Conservation (phyloP, 495 filamentous ascomycete genomes). For the Penicillium bialowiezense region DNA sequence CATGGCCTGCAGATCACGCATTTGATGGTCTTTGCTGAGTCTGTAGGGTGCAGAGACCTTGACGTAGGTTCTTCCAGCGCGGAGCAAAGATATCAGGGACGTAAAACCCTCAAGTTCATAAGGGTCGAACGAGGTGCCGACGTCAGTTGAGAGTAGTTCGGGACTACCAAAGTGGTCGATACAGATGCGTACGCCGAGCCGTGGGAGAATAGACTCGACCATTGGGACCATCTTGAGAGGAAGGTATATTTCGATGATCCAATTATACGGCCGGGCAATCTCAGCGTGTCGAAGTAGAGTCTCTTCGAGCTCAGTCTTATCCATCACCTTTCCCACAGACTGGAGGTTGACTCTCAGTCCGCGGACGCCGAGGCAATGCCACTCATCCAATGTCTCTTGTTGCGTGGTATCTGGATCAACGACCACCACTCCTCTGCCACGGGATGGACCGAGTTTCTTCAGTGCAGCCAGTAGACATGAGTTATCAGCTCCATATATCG, state of each 20-base stretch:
- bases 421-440: constrained; percentile 49
- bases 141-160: constrained; percentile 17
- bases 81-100: constrained; percentile 40
- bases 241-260: constrained; percentile 50
- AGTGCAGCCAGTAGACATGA: constrained; percentile 50
- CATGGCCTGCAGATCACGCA: constrained; percentile 39
- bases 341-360: constrained; percentile 52
- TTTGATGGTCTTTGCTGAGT: constrained; percentile 34
- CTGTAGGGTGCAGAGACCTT: constrained; percentile 53
- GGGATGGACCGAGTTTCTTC: constrained; percentile 32
- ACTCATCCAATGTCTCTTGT: constrained; percentile 33
- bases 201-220: constrained; percentile 40
- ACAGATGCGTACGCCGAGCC: constrained; percentile 43
- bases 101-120: constrained; percentile 42
- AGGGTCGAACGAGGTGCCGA: constrained; percentile 25
- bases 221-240: constrained; percentile 39
- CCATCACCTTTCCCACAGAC: constrained; percentile 39
- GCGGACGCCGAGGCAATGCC: constrained; percentile 49
- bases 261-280: constrained; percentile 39
- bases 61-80: constrained; percentile 39
- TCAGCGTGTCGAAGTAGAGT: constrained; percentile 42
- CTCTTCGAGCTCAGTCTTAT: constrained; percentile 29
- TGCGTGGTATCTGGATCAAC: constrained; percentile 42
- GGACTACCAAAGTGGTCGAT: constrained; percentile 53
- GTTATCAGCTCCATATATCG: constrained; percentile 51